Conservation (phyloP, 805 yeast genomes). For the Nakazawaea pomicola region DNA sequence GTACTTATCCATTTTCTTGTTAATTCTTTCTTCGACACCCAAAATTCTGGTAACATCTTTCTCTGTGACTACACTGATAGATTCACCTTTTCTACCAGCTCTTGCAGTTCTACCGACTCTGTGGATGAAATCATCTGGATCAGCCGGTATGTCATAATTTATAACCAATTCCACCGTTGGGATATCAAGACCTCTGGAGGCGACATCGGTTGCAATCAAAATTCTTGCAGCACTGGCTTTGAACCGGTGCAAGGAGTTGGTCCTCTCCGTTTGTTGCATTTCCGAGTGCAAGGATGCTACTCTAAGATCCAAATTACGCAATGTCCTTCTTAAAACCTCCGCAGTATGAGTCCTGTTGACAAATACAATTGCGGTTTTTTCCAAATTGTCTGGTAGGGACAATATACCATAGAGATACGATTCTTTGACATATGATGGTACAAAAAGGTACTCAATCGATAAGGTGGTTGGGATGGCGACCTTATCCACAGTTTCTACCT, state of each 20-base stretch:
- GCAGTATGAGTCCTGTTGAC: constrained; percentile 91
- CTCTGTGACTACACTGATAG: constrained; percentile 79
- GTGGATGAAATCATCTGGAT: constrained; percentile 79
- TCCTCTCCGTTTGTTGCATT: constrained; percentile 89
- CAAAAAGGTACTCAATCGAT: constrained; percentile 57
- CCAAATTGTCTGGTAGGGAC: constrained; percentile 53
- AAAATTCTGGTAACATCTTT: constrained; percentile 77
- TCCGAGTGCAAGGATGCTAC: constrained; percentile 92
- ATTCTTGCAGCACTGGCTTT: constrained; percentile 93
- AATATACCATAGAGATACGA: constrained; percentile 74
- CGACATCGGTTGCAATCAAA: constrained; percentile 89
- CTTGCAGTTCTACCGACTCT: constrained; percentile 97
- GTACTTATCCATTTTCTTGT: constrained; percentile 73
- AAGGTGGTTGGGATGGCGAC: constrained; percentile 79
- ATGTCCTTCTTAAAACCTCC: constrained; percentile 74
- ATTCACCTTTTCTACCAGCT: constrained; percentile 88
- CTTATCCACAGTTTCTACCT: constrained; percentile 66
- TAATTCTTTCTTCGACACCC: constrained; percentile 82
- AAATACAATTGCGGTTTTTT: constrained; percentile 76
- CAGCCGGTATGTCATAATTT: constrained; percentile 78
- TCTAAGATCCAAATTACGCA: constrained; percentile 67
- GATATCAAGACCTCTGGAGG: constrained; percentile 86
- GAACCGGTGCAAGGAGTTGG: constrained; percentile 87
- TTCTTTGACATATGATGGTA: constrained; percentile 87
- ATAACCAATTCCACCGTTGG: constrained; percentile 75